Base-by-base conservation (phyloP, 2,329 filamentous ascomycete genomes). In the Triangularia verruculosa region DNA sequence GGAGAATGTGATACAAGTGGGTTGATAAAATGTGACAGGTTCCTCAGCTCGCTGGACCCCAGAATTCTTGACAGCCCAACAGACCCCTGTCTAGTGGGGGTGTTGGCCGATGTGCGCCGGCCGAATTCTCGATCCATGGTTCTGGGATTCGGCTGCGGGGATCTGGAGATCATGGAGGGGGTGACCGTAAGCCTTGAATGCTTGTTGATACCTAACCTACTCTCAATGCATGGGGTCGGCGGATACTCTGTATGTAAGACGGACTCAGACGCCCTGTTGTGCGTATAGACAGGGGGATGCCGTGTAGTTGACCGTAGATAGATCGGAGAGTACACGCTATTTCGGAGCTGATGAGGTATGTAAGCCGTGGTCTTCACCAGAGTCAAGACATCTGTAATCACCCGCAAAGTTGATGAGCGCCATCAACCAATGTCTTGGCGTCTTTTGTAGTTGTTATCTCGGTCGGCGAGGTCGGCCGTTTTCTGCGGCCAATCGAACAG, bases 81-180 rank as follows among this genome's bases (percentile, higher is more conserved):
- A 52, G 34, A 39, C 25, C 43, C 39, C 34, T 52, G 22, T 59
- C 34, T 25, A 24, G 57, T 59, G 57, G 57, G 57, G 57, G 34
- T 32, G 34, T 32, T 52, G 34, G 57, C 22, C 22, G 60, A 56
- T 51, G 43, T 24, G 39, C 57, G 27, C 39, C 57, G 47, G n/a
- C 39, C 39, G 24, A 52, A 8, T 47, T 28, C 54, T 53, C 54
- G 60, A 58, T 62, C 61, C 61, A 54, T 62, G 54, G 61, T 53
- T 58, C 55, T 27, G 61, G 61, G 61, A 62, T 28, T 57, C 24
- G 52, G 53, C 24, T 59, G 52, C 22, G 30, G 28, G 43, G 59
- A 56, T 61, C 32, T 54, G 32, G 27, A 32, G 60, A 62, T 57
- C 24, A 39, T 57, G 60, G 53, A 57, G 59, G 30, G 30, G 17